Percentiles rank a stretch among this genome's conserved stretches.
Conservation (phyloP, 2,329 filamentous ascomycete species). For the Talaromyces sp. region DNA sequence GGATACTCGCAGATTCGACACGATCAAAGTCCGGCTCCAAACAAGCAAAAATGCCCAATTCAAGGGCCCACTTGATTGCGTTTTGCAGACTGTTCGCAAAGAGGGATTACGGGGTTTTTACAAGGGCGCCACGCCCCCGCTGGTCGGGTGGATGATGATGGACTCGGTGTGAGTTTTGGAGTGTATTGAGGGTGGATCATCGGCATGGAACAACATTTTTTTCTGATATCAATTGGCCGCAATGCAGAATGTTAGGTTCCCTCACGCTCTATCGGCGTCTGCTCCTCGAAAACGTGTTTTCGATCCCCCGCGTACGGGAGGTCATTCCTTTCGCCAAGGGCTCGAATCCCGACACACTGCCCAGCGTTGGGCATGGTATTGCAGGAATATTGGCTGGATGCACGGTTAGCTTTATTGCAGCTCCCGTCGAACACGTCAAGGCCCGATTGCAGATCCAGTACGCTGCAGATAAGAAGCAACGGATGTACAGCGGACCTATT, state of each 20-base stretch:
- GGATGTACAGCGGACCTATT: constrained; percentile 80
- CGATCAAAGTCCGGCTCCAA: constrained; percentile 92
- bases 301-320: constrained; percentile 43
- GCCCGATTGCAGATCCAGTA: constrained; percentile 94
- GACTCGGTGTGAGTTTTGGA: constrained; percentile 57
- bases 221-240: background rate
- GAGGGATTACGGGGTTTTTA: constrained; percentile 85
- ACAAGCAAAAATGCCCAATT: constrained; percentile 76
- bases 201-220: background rate
- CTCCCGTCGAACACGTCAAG: constrained; percentile 93
- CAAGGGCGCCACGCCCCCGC: constrained; percentile 87
- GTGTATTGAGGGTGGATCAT: background rate
- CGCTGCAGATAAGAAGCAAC: constrained; percentile 67
- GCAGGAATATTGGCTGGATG: constrained; percentile 82
- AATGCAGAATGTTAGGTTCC: constrained; percentile 72
- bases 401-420: constrained; percentile 89
- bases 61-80: constrained; percentile 77
- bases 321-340: constrained; percentile 32
- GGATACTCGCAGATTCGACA: constrained; percentile 69
- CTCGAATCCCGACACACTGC: constrained; percentile 51
- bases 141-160: constrained; percentile 99
- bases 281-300: constrained; percentile 74
- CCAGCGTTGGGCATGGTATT: constrained; percentile 75
- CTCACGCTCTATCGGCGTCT: constrained; percentile 84
- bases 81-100: constrained; percentile 76